These are phyloP conservation scores for Aspergillus indologenus DNA, from an alignment of 495 filamentous ascomycete genomes.

Conservation along the genomic window DNA sequence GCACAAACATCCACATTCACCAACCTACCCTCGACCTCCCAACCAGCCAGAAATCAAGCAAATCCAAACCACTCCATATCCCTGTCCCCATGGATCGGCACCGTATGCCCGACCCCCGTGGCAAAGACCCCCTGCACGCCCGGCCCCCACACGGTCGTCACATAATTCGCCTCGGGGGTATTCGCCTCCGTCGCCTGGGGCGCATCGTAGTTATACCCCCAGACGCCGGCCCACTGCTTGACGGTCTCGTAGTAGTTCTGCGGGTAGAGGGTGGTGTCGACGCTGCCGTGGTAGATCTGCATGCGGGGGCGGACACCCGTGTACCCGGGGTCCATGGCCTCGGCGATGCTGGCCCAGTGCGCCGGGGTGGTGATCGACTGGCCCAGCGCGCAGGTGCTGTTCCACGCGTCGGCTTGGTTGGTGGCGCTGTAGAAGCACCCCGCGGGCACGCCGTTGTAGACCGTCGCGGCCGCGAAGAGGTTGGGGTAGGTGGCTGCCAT, in stretches of 20 bases:
- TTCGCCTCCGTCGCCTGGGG: constrained; percentile 34
- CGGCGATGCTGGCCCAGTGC: constrained; percentile 50
- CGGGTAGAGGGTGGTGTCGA: constrained; percentile 47
- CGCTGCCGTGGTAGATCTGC: constrained; percentile 54
- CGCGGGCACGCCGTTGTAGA: constrained; percentile 58
- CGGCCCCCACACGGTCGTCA: constrained; percentile 49
- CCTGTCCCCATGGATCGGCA: constrained; percentile 45
- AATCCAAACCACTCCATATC: constrained; percentile 51
- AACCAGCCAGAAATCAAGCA: not conserved
- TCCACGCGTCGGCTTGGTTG: constrained; percentile 36
- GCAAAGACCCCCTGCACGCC: constrained; percentile 50
- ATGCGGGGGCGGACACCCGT: constrained; percentile 53
- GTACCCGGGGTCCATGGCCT: constrained; percentile 53
- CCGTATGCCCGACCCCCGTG: constrained; percentile 45
- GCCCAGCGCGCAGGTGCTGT: constrained; percentile 49
- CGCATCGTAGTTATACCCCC: constrained; percentile 30
- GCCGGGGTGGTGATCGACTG: constrained; percentile 40
- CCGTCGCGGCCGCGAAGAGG: constrained; percentile 54
- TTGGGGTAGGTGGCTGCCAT: constrained; percentile 57
- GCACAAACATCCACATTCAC: too few relatives aligned
- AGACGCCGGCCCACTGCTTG: constrained; percentile 57
- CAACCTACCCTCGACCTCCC: too few relatives aligned
- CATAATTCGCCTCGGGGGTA: constrained; percentile 37
- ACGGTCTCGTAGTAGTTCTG: constrained; percentile 51
- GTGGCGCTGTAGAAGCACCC: constrained; percentile 54